Base-by-base conservation (phyloP, 2,329 filamentous ascomycete genomes). In the Paecilomyces fulvus region DNA sequence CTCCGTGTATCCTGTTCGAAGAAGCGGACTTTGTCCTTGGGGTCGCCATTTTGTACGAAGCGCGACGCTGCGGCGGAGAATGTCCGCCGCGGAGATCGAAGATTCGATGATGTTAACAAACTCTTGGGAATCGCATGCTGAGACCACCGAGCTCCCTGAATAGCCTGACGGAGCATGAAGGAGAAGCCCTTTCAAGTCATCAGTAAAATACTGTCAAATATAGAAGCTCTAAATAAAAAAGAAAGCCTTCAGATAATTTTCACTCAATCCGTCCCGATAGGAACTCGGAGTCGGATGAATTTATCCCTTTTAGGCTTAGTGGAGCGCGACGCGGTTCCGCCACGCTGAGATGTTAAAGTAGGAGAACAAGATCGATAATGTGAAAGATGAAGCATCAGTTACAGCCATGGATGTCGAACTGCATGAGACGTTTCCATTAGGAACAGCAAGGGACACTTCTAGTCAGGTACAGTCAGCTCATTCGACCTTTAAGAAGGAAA, bases 81-180 rank as follows among this genome's bases (percentile, higher is more conserved):
- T 48, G 63, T 55, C 51, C 71, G 69, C 53, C 59, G 64, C 50
- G 58, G 56, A 61, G 59, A 51, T 30, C 51, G 56, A 57, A 12
- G 52, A 54, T 30, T 28, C 25, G 55, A 59, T 56, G 65, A 58
- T 61, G 62, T 63, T 59, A 66, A 66, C 63, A 65, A 64, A 62
- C 59, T 63, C 66, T 56, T 66, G 70, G 62, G 66, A 62, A 70
- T 68, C 63, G 65, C 69, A 73, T 74, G 66, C 61, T 72, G 69
- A 71, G 72, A 72, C 70, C 71, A 74, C 64, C 71, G 70, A 73
- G 73, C 71, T 67, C 71, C 71, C 67, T 67, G 70, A 63, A 74
- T 62, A 65, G 67, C 68, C 69, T 73, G 71, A 64, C 73, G 73
- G 70, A 75, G 73, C 73, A 75, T 75, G 69, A 68, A 70, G 67